Conservation (phyloP, 148 eudicot genomes). For the Vaccinium darrowii region DNA sequence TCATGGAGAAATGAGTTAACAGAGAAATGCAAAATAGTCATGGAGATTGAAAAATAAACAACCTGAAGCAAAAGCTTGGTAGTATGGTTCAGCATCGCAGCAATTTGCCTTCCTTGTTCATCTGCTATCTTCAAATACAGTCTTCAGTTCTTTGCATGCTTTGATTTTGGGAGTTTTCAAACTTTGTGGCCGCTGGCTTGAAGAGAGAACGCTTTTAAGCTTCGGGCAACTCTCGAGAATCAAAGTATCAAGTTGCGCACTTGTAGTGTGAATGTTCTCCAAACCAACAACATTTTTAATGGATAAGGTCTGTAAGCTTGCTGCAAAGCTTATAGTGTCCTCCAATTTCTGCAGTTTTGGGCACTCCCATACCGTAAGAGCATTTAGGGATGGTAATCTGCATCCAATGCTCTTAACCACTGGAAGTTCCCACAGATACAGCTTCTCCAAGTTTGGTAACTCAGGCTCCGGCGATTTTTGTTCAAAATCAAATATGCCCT, state of each 20-base stretch:
- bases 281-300: neutral
- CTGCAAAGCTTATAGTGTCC: neutral
- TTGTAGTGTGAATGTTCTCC: neutral
- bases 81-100: neutral
- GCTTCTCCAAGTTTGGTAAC: constrained; percentile 13
- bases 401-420: constrained; percentile 14
- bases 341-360: constrained; percentile 14
- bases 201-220: constrained; percentile 12
- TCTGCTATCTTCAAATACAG: constrained; percentile 9
- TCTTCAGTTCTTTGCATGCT: constrained; percentile 10
- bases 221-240: constrained; percentile 13
- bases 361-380: constrained; percentile 6
- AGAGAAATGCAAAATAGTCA: no score
- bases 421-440: constrained; percentile 26
- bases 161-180: constrained; percentile 1
- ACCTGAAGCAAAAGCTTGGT: neutral
- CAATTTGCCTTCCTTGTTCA: neutral
- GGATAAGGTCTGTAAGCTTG: neutral
- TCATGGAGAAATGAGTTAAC: no score
- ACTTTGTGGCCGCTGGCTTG: neutral
- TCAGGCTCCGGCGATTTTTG: neutral
- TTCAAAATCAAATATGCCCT: constrained; percentile 9
- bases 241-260: neutral
- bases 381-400: constrained; percentile 7
- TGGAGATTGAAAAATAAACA: neutral